These are phyloP conservation scores for Stentor roeselii DNA, from an alignment of 73 alveolate species.

Conservation along the genomic window DNA sequence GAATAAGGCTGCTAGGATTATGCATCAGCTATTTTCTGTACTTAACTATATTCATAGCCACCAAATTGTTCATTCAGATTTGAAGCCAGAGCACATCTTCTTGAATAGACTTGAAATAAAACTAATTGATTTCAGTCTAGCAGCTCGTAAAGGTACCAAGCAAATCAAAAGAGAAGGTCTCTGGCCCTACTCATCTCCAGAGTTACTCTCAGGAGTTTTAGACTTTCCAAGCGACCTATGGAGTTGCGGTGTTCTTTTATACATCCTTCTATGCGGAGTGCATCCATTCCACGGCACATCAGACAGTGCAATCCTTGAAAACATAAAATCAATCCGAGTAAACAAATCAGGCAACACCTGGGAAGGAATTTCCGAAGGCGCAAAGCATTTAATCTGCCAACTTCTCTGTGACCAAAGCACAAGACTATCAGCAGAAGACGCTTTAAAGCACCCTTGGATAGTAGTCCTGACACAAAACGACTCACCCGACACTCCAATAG, in stretches of 20 bases:
- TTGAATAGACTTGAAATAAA: constrained; percentile 11
- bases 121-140: constrained; percentile 41
- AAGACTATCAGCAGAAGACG: neutral
- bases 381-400: neutral
- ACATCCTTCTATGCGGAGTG: neutral
- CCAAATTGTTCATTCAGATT: constrained; percentile 39
- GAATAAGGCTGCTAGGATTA: neutral
- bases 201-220: neutral
- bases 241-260: neutral
- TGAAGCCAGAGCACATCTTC: constrained; percentile 43
- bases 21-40: constrained; percentile 29
- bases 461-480: neutral
- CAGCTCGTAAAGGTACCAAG: neutral
- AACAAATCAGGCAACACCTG: neutral
- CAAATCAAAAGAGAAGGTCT: neutral
- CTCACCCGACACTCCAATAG: neutral
- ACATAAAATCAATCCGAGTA: neutral
- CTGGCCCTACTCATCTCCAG: neutral
- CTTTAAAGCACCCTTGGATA: neutral
- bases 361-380: neutral
- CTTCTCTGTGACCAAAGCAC: neutral
- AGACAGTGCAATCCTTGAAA: neutral
- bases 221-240: neutral
- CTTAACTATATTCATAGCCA: constrained; percentile 30
- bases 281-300: neutral